Evolutionary conservation across 257 asterid species (phyloP), one percentile per base, ranked within the genome.

Genomic region (Solanum tarijense): DNA sequence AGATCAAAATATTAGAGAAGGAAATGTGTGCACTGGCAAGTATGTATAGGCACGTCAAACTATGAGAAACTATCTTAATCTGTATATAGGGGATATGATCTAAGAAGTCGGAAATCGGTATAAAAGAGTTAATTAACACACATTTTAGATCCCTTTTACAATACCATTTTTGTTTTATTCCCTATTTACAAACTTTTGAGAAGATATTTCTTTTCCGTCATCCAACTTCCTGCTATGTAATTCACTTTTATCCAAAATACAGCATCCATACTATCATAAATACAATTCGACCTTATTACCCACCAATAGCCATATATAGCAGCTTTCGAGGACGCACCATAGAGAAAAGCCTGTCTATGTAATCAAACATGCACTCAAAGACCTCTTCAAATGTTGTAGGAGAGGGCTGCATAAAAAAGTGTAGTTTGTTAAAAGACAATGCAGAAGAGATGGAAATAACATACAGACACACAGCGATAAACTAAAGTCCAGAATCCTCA

Each of bases 251-350:
- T 13, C 38, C 36, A 8, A 79, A 79, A 79, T 79, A 79, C 65
- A 79, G 32, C 65, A 78, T 27, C n/a, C 43, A 31, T 84, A 78
- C 23, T 52, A 39, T 39, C 65, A 34, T 18, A 62, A 87, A 78
- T 18, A 46, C 10, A 52, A 4, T 41, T 36, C 14, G 12, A 52
- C 86, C 43, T 18, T 52, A 29, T 86, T 12, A 90, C 88, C 38
- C 34, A 94, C 98, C 98, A 21, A 95, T 92, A 10, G 98, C 98
- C 93, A 94, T 23, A 88, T 86, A 94, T 72, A 95, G 72, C 86
- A 95, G 85, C 55, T 94, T 94, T 0, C 91, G 87, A 0, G 98
- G 98, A 52, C 91, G 90, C n/a, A 94, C 93, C 3, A 93, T 93
- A 83, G 85, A 75, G 83, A 95, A 88, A 9, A 95, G 90, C 25